Evolutionary conservation across 2,329 filamentous ascomycete species (phyloP), one percentile per base, ranked within the genome.

Genomic region (Fusarium protoensiforme): DNA sequence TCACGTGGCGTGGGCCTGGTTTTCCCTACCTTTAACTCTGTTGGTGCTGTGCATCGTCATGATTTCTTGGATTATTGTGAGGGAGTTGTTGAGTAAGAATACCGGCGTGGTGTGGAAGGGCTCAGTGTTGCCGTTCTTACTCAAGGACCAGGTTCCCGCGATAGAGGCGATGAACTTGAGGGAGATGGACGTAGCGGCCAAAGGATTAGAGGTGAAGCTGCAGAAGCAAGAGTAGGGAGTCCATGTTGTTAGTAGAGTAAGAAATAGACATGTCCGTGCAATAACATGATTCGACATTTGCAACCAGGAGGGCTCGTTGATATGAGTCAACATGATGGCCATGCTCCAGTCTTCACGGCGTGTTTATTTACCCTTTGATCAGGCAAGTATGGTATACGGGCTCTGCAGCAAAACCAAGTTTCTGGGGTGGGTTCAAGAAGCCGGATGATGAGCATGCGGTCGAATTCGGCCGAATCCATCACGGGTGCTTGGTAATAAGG

Each of bases 121-220:
- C 27, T 65, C 63, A 27, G 18, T 65, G 56, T 27, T 65, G 33
- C 56, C 63, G 33, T 48, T 65, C 18, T 18, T 65, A 8, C 63
- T 65, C 54, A 59, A 41, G n/a, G 61, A 64, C 18, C 53, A 58
- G 20, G 41, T 35, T 22, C 31, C 54, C 10, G 8, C 20, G 5
- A n/a, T 61, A 29, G 56, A 60, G 33, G 35, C 9, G 20, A 39
- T 38, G 56, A 51, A 24, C 18, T 14, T 54, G 22, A 65, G 33
- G 29, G 63, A 61, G 5, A 10, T 65, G 6, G 41, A 65, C 16
- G 8, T 11, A 18, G 56, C 36, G 16, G 63, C 63, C 13, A 41
- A 38, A 7, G 63, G 56, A 10, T 27, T 60, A 13, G 54, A 65
- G 41, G 41, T 65, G 1, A 59, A 39, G 39, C 11, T 65, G 22